Evolutionary conservation across 768 basidiomycete genomes (phyloP).

Genomic region (Collybiopsis confluens): DNA sequence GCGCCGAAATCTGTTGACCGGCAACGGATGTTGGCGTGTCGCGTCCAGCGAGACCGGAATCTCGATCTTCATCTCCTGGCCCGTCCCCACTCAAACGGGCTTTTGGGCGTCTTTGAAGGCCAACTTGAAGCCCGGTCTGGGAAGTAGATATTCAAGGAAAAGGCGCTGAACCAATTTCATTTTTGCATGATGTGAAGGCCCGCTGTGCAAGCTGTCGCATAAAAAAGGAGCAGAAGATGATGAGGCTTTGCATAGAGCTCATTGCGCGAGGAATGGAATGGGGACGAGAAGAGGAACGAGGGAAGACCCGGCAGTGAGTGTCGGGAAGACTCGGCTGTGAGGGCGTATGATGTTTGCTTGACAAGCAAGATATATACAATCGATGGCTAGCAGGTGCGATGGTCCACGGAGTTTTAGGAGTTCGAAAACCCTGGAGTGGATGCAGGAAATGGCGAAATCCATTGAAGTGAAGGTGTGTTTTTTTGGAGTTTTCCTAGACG

Average conservation of each 20-base stretch:
- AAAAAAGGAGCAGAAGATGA: conserved; percentile 79
- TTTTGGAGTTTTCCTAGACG: too few relatives aligned
- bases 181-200: conserved; percentile 65
- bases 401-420: too few relatives aligned
- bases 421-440: too few relatives aligned
- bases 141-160: conserved; percentile 37
- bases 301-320: conserved; percentile 59
- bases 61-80: conserved; percentile 23
- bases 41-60: conserved; percentile 22
- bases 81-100: conserved; percentile 35
- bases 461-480: too few relatives aligned
- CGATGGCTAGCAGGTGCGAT: too few relatives aligned
- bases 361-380: too few relatives aligned
- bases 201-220: conserved; percentile 68
- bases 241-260: conserved; percentile 67
- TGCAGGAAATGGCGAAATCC: too few relatives aligned
- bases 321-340: conserved; percentile 3
- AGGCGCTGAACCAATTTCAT: conserved; percentile 70
- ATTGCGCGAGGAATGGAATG: conserved; percentile 82
- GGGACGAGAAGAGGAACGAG: conserved; percentile 77
- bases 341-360: too few relatives aligned
- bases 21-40: conserved; percentile 21
- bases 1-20: too few relatives aligned
- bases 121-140: background rate
- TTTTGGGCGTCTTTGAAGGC: conserved; percentile 26